These are phyloP conservation scores for Umbelopsis sp. DNA, from an alignment of 192 early-diverging fungal species.

Conservation along the genomic window DNA sequence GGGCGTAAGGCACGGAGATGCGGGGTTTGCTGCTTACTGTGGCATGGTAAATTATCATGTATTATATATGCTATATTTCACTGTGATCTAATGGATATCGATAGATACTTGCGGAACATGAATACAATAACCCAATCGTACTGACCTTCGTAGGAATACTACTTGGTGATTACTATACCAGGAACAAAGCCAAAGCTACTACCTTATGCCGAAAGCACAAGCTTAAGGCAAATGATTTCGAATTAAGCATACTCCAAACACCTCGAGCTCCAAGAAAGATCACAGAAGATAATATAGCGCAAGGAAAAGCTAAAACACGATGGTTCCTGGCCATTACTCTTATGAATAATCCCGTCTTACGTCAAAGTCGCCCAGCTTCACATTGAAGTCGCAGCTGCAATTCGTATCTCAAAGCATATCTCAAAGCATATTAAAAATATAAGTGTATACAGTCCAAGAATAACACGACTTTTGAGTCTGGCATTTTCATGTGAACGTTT, in stretches of 20 bases:
- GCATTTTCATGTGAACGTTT: too few species aligned
- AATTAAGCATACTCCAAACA: not conserved
- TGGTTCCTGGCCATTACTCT: conserved; percentile 41
- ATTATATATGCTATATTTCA: not conserved
- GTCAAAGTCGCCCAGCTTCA: not conserved
- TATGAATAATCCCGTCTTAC: conserved; percentile 36
- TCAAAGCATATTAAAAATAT: too few species aligned
- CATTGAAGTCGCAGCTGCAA: too few species aligned
- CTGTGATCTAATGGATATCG: not conserved
- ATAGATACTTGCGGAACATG: conserved; percentile 37
- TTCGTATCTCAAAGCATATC: too few species aligned
- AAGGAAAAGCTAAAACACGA: conserved; percentile 28
- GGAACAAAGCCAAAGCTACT: not conserved
- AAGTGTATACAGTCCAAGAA: too few species aligned
- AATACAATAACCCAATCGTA: conserved; percentile 41
- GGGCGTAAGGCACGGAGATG: conserved; percentile 43
- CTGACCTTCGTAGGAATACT: conserved; percentile 33
- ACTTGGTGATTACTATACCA: not conserved
- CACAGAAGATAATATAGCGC: not conserved
- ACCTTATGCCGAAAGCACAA: conserved; percentile 15
- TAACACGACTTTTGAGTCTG: too few species aligned
- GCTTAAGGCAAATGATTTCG: conserved; percentile 1
- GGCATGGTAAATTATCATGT: conserved; percentile 37
- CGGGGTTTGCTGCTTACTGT: conserved; percentile 39
- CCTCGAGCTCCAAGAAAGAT: not conserved